Percentiles rank a stretch among this genome's conserved stretches.
Conservation (phyloP, 345 rosid genomes). For the Linum trigynum region DNA sequence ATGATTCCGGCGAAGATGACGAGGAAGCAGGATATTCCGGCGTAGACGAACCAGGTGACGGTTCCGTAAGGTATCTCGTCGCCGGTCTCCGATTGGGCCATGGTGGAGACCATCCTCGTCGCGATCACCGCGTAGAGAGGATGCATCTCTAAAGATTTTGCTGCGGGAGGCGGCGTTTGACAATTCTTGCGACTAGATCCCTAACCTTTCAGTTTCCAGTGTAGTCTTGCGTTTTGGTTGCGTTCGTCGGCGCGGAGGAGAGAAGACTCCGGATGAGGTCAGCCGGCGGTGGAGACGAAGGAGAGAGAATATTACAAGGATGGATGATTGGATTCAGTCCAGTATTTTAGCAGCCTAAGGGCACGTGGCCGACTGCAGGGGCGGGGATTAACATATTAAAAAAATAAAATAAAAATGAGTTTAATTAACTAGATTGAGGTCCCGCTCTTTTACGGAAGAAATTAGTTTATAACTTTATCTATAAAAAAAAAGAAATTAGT, state of each 20-base stretch:
- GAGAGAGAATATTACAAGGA: background rate
- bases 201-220: too few species aligned
- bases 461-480: too few species aligned
- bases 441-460: too few species aligned
- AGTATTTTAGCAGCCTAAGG: background rate
- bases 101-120: constrained; percentile 40
- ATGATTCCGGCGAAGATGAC: constrained; percentile 92
- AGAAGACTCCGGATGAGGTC: background rate
- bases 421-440: too few species aligned
- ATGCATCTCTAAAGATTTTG: constrained; percentile 32
- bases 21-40: constrained; percentile 63
- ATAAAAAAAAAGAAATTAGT: too few species aligned
- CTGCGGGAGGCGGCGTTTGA: background rate
- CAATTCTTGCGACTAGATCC: background rate
- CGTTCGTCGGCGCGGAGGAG: background rate
- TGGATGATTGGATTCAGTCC: background rate
- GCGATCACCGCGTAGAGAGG: constrained; percentile 52
- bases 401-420: background rate
- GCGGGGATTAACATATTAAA: background rate
- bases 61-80: constrained; percentile 56
- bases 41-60: constrained; percentile 48
- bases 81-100: constrained; percentile 25
- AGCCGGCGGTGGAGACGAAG: background rate
- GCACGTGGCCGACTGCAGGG: background rate
- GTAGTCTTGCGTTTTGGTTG: too few species aligned